Evolutionary conservation across 140 eudicot genomes (phyloP), one percentile per base, ranked within the genome.

Genomic region (Ambrosia hybrid): DNA sequence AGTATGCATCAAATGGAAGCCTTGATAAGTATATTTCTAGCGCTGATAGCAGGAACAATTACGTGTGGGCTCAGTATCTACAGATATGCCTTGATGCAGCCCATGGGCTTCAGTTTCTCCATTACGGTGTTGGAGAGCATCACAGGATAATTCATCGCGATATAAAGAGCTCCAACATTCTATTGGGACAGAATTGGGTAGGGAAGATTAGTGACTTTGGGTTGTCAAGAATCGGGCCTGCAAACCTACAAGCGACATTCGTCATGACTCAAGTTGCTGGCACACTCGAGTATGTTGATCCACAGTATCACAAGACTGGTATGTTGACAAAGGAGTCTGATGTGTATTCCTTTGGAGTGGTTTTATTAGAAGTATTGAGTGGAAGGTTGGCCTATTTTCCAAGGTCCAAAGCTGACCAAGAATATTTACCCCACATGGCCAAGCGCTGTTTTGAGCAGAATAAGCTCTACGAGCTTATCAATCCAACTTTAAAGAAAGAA

Each of bases 281-380:
- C 79, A 75, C 79, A 52, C 79, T 67, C 1, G 79, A 57, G 60
- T 75, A 75, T 8, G 49, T 75, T 75, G 79, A 75, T 75, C 79
- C 79, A 46, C 73, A 66, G 30, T 75, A 75, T 68, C 66, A 43
- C 58, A 66, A 56, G 74, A 75, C 79, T 3, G 68, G 79, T 33
- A 46, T 55, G 13, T 34, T 75, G 26, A 65, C 79, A 55, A 75
- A 67, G 57, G 79, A 16, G 12, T 66, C 79, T 21, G 80, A 76
- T 57, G 80, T 76, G 62, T 76, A 76, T 34, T 68, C 75, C 3
- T 76, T 63, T 67, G 73, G 75, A 21, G 76, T 77, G 45, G 81
- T 58, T 64, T 72, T 76, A 26, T 46, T 68, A 3, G 75, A 76
- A 68, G 75, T 76, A 48, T 48, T 76, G 56, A 30, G 70, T 46